phyloP scores from a whole-genome alignment of 257 asterid species.

The Lantana camara region DNA sequence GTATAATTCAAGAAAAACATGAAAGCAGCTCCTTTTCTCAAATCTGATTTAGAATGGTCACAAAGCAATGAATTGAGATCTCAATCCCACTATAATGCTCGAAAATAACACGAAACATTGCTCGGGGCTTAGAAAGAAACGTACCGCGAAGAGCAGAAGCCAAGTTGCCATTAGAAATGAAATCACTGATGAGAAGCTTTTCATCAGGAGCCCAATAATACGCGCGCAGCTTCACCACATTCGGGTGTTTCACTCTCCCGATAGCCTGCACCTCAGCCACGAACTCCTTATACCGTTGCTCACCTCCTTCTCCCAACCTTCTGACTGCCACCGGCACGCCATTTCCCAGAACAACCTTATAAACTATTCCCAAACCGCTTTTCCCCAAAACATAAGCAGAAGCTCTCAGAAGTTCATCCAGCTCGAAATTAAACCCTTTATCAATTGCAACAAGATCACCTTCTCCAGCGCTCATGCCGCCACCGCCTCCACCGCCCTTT shows the following conservation, averaged over 20 bases:
- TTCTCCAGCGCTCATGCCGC: slow-evolving; percentile 64
- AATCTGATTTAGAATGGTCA: too few species aligned
- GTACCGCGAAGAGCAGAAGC: slow-evolving; percentile 88
- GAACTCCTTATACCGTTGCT: slow-evolving; percentile 88
- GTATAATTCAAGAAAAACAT: neutral
- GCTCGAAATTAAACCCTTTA: slow-evolving; percentile 83
- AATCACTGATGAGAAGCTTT: slow-evolving; percentile 95
- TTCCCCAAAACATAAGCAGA: slow-evolving; percentile 97
- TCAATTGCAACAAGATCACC: slow-evolving; percentile 95
- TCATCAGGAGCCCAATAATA: slow-evolving; percentile 97
- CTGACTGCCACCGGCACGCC: slow-evolving; percentile 94
- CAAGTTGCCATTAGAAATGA: slow-evolving; percentile 83
- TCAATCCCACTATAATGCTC: neutral
- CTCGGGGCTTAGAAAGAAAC: too few species aligned
- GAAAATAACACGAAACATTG: neutral
- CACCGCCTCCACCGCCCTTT: slow-evolving; percentile 64
- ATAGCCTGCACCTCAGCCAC: slow-evolving; percentile 88
- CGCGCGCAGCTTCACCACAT: slow-evolving; percentile 84
- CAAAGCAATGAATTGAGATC: neutral
- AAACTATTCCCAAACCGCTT: slow-evolving; percentile 94
- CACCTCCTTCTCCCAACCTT: slow-evolving; percentile 95
- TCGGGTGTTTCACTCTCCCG: slow-evolving; percentile 89
- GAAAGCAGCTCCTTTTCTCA: neutral
- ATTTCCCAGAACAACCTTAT: slow-evolving; percentile 93
- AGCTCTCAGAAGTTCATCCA: slow-evolving; percentile 92